Conservation (phyloP, 352 stramenopile genomes). For the Globisporangium mamillatum region DNA sequence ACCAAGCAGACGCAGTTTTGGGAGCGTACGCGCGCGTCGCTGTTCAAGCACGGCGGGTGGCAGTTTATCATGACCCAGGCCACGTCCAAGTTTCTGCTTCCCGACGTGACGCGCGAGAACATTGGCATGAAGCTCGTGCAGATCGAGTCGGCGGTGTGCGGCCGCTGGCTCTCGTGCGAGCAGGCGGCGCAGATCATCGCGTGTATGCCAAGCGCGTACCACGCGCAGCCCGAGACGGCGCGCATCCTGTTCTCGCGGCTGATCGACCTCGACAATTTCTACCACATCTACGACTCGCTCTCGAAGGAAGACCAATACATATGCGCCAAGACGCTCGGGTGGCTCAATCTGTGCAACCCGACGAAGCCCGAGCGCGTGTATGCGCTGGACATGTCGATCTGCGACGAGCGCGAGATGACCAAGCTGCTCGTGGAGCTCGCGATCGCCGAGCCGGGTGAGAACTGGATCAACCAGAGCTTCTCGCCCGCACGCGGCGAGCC, state of each 20-base stretch:
- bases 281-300: conserved; percentile 56
- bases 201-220: conserved; percentile 66
- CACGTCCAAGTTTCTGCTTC: conserved; percentile 44
- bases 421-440: conserved; percentile 77
- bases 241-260: conserved; percentile 72
- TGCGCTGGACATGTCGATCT: conserved; percentile 60
- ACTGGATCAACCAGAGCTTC: conserved; percentile 84
- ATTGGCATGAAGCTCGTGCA: conserved; percentile 77
- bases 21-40: conserved; percentile 41
- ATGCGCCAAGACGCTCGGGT: conserved; percentile 51
- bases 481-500: conserved; percentile 41
- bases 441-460: conserved; percentile 78
- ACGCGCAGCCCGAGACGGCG: conserved; percentile 60
- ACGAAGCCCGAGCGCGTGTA: conserved; percentile 69
- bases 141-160: conserved; percentile 75
- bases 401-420: conserved; percentile 76
- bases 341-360: conserved; percentile 82
- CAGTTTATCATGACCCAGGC: conserved; percentile 28
- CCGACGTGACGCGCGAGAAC: conserved; percentile 55
- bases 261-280: conserved; percentile 71
- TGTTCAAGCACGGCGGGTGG: conserved; percentile 44
- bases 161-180: conserved; percentile 70
- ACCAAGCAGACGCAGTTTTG: conserved; percentile 48
- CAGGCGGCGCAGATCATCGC: conserved; percentile 69
- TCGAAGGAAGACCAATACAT: conserved; percentile 41